Evolutionary conservation across 2,329 filamentous ascomycete genomes (phyloP), one percentile per base, ranked within the genome.

Genomic region (Xylaria sp.): DNA sequence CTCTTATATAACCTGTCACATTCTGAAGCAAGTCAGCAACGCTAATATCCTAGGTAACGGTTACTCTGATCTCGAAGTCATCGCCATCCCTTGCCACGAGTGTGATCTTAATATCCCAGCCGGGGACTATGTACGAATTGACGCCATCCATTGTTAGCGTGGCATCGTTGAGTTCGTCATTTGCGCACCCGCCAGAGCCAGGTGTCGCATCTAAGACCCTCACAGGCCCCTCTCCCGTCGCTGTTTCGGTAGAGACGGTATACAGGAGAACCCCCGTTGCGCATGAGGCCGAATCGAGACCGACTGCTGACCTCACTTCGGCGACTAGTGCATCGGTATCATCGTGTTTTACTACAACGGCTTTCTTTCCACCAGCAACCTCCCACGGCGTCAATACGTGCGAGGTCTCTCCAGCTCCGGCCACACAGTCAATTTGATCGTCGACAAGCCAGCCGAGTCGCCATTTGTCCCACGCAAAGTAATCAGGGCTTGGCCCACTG

Each of bases 381-480:
- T 76, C 76, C 2, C 79, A 28, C 3, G 76, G 73, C 9, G 72
- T 67, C 0, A 75, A 73, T 0, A 60, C 74, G 56, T 81, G 79
- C 10, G 73, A 72, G 3, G 65, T 80, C 2, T 71, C 75, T 2
- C 75, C 76, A 2, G 57, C 25, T 0, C 62, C 60, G 1, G 70
- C 57, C 20, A 81, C 66, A 57, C 80, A 82, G n/a, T 78, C 78
- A 20, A 82, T 25, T 36, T 78, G 74, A 1, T 72, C 65, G 28
- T 82, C 80, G 0, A 66, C 60, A 5, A 82, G 65, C 80, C 80
- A 82, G 20, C 80, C 80, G 28, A 82, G 71, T 39, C 78, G 73
- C 80, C 80, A 82, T 72, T 82, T 81, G 64, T 81, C 75, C 80
- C 80, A 82, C 2, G 78, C 78, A 41, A 82, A 81, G 59, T 77